Conservation (phyloP, 208 protist genomes). For the Crithidia expoeki region DNA sequence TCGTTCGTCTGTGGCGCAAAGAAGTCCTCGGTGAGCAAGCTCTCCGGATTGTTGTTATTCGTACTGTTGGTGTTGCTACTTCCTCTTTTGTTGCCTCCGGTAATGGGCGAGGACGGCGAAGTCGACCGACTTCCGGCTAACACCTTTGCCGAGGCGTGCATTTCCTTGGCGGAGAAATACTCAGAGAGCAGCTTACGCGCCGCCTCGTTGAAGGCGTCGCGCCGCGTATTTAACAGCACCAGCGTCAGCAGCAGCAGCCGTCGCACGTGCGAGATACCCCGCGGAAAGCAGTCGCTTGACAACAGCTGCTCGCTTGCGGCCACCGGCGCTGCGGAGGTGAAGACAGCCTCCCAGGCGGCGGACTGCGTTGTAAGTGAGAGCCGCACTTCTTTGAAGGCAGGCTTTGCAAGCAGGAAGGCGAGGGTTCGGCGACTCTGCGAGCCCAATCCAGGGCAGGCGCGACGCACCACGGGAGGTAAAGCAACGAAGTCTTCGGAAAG, state of each 20-base stretch:
- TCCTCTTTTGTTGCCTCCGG: background rate
- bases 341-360: conserved; percentile 58
- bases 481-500: conserved; percentile 2
- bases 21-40: conserved; percentile 42
- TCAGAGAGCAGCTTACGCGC: conserved; percentile 56
- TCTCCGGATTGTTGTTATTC: too few relatives aligned
- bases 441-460: conserved; percentile 34
- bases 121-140: background rate
- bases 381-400: conserved; percentile 68
- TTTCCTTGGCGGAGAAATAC: conserved; percentile 67
- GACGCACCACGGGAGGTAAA: conserved; percentile 38
- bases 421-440: conserved; percentile 43
- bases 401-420: conserved; percentile 46
- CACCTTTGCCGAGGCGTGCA: conserved; percentile 17
- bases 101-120: background rate
- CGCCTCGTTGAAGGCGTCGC: conserved; percentile 74
- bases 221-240: conserved; percentile 76
- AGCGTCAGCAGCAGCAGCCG: conserved; percentile 62
- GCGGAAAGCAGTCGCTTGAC: conserved; percentile 38
- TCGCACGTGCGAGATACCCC: conserved; percentile 40
- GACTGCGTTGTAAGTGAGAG: conserved; percentile 52
- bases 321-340: conserved; percentile 50
- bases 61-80: background rate
- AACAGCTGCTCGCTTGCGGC: conserved; percentile 46
- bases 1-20: conserved; percentile 56